These are phyloP conservation scores for Fusarium stilboides DNA, from an alignment of 2,329 filamentous ascomycete species.

Conservation along the genomic window DNA sequence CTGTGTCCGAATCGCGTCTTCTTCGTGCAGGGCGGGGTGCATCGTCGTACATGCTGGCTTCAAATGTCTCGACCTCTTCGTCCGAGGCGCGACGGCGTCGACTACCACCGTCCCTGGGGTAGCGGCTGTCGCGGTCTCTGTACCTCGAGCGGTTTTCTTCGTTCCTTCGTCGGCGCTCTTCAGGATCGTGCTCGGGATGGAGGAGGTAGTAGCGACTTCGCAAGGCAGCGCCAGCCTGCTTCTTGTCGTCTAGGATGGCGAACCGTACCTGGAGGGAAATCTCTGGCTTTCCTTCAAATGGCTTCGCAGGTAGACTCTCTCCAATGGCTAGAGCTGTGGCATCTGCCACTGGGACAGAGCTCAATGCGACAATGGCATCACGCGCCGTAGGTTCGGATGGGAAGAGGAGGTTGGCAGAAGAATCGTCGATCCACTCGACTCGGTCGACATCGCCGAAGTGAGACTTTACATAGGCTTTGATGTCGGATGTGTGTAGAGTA, in stretches of 20 bases:
- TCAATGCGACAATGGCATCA: conserved; percentile 69
- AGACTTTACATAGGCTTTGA: conserved; percentile 80
- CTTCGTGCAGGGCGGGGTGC: conserved; percentile 56
- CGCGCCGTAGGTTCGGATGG: conserved; percentile 66
- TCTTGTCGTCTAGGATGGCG: conserved; percentile 82
- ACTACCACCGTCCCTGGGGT: conserved; percentile 56
- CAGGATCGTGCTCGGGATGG: conserved; percentile 89
- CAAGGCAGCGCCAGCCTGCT: conserved; percentile 82
- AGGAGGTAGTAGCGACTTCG: conserved; percentile 93
- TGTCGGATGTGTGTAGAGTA: conserved; percentile 83
- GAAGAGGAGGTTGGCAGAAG: conserved; percentile 89
- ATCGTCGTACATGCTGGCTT: conserved; percentile 89
- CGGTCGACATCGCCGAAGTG: conserved; percentile 74
- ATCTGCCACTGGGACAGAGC: conserved; percentile 67
- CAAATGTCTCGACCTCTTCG: conserved; percentile 72
- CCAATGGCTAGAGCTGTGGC: conserved; percentile 70
- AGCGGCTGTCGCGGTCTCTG: conserved; percentile 68
- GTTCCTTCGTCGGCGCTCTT: conserved; percentile 75
- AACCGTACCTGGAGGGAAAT: conserved; percentile 79
- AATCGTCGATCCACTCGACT: conserved; percentile 96
- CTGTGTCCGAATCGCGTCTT: conserved; percentile 47
- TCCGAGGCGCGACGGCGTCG: conserved; percentile 59
- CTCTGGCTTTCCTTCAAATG: conserved; percentile 77
- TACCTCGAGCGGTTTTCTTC: conserved; percentile 73
- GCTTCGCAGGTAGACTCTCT: conserved; percentile 79